Percentiles rank a stretch among this genome's conserved stretches.
These are phyloP conservation scores for Termitomyces sp. DNA, from an alignment of 768 basidiomycete species.

Conservation along the genomic window DNA sequence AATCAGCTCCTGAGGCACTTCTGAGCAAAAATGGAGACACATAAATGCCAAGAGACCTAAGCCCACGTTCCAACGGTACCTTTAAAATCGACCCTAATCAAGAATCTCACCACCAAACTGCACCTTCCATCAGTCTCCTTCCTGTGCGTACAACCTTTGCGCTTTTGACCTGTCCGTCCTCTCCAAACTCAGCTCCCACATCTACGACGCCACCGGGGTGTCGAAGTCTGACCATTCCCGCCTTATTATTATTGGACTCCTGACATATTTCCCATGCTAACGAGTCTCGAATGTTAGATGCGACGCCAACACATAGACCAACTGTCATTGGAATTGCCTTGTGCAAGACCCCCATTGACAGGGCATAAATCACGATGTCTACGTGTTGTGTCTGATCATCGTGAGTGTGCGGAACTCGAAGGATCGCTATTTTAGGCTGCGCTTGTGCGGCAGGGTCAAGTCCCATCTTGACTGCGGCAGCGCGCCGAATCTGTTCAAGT, in stretches of 20 bases:
- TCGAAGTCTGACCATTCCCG: constrained; percentile 39
- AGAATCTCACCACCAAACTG: constrained; percentile 51
- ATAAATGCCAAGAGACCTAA: background rate
- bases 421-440: constrained; percentile 65
- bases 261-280: constrained; percentile 47
- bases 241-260: constrained; percentile 11
- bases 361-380: constrained; percentile 51
- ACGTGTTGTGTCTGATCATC: constrained; percentile 23
- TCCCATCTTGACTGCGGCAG: constrained; percentile 55
- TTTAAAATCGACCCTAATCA: constrained; percentile 1
- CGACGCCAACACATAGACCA: constrained; percentile 63
- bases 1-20: background rate
- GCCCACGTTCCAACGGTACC: background rate
- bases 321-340: constrained; percentile 73
- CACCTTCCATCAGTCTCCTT: constrained; percentile 64
- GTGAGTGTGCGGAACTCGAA: constrained; percentile 28
- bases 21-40: background rate
- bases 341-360: constrained; percentile 69
- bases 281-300: constrained; percentile 47
- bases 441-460: constrained; percentile 57
- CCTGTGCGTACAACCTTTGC: constrained; percentile 68
- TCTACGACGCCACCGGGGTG: constrained; percentile 67
- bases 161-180: constrained; percentile 41
- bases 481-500: constrained; percentile 50
- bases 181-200: constrained; percentile 51